Percentiles rank a stretch among this genome's conserved stretches.
These are phyloP conservation scores for Glebionis coronaria DNA, from an alignment of 129 eudicot species.

Conservation along the genomic window DNA sequence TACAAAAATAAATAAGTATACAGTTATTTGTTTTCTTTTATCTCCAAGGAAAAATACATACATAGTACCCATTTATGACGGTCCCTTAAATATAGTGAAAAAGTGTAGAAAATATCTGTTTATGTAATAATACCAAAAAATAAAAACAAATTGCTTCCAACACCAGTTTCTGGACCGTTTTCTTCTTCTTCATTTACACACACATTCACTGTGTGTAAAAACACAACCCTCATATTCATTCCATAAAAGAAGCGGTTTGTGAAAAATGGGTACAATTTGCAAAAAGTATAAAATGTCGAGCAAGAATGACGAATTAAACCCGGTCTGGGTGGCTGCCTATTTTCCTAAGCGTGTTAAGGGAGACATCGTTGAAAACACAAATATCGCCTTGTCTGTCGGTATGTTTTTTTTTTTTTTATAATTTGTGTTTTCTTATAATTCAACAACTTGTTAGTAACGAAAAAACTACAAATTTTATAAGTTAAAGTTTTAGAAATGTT, in stretches of 20 bases:
- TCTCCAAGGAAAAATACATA: too few relatives aligned
- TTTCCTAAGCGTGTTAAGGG: slow-evolving; percentile 51
- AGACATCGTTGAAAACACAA: slow-evolving; percentile 41
- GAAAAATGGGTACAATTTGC: slow-evolving; percentile 43
- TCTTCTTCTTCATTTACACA: too few relatives aligned
- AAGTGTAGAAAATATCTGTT: too few relatives aligned
- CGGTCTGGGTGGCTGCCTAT: slow-evolving; percentile 74
- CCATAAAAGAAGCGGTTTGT: background rate
- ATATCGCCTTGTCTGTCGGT: slow-evolving; percentile 71
- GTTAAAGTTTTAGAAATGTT: background rate
- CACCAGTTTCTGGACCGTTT: too few relatives aligned
- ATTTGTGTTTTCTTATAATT: background rate
- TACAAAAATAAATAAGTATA: too few relatives aligned
- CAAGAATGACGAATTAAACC: slow-evolving; percentile 52
- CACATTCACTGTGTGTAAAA: too few relatives aligned
- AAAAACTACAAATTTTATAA: background rate
- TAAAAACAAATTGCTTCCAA: too few relatives aligned
- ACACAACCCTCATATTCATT: too few relatives aligned
- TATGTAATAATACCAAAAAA: too few relatives aligned
- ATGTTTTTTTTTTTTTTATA: slow-evolving; percentile 5
- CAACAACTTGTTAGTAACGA: background rate
- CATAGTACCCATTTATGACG: too few relatives aligned
- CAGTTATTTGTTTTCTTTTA: too few relatives aligned
- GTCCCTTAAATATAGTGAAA: too few relatives aligned
- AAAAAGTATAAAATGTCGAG: slow-evolving; percentile 36